Percentiles rank a stretch among this genome's conserved stretches.
Conservation (phyloP, 495 filamentous ascomycete species). For the Talaromyces borbonicus region DNA sequence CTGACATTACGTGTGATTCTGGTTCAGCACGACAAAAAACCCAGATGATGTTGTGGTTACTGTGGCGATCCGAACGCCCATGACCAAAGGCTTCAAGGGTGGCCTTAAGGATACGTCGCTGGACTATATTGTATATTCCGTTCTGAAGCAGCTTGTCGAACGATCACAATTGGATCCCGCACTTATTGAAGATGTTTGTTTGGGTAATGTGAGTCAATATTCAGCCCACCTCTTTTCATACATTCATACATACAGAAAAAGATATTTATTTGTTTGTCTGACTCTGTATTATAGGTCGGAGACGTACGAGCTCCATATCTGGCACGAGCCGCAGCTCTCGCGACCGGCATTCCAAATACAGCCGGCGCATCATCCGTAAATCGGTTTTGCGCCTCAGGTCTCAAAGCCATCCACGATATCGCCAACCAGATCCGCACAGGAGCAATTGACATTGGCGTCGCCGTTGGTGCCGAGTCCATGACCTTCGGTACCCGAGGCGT, state of each 20-base stretch:
- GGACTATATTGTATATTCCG: slow-evolving; percentile 71
- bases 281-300: slow-evolving; percentile 69
- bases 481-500: slow-evolving; percentile 56
- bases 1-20: no score
- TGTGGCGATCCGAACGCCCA: slow-evolving; percentile 65
- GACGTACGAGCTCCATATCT: slow-evolving; percentile 86
- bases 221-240: background rate
- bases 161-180: slow-evolving; percentile 71
- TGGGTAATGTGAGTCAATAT: slow-evolving; percentile 65
- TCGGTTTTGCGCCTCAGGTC: slow-evolving; percentile 93
- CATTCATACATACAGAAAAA: no score
- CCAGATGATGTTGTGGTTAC: slow-evolving; percentile 95
- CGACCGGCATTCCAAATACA: slow-evolving; percentile 91
- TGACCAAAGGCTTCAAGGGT: slow-evolving; percentile 71
- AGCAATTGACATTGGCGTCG: slow-evolving; percentile 78
- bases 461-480: slow-evolving; percentile 86
- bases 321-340: slow-evolving; percentile 75
- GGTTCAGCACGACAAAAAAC: slow-evolving; percentile 91
- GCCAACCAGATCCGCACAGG: slow-evolving; percentile 77
- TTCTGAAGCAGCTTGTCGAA: slow-evolving; percentile 65
- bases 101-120: slow-evolving; percentile 92
- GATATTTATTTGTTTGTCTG: no score
- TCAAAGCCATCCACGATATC: slow-evolving; percentile 90
- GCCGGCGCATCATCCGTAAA: slow-evolving; percentile 71
- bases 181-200: slow-evolving; percentile 82